Evolutionary conservation across 1,284 basidiomycete species (phyloP).

Genomic region (Rhodotorula sp.): DNA sequence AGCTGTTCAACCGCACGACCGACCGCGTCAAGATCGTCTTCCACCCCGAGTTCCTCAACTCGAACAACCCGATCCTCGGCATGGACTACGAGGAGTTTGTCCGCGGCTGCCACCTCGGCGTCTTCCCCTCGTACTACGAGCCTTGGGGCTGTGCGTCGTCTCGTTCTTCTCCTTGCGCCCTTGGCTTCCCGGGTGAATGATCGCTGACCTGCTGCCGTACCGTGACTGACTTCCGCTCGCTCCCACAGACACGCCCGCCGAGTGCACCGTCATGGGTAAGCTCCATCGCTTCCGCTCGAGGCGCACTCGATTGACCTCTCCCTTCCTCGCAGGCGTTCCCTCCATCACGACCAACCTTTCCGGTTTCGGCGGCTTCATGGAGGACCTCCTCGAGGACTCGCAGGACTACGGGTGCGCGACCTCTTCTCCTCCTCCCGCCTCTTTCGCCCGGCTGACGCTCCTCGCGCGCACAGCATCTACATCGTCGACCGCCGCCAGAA

Average conservation of each 20-base stretch:
- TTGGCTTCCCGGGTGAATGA: neutral
- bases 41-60: constrained; percentile 97
- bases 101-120: constrained; percentile 93
- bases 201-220: no score
- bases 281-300: no score
- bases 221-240: constrained; percentile 12
- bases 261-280: constrained; percentile 71
- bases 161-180: constrained; percentile 46
- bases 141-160: constrained; percentile 63
- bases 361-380: constrained; percentile 68
- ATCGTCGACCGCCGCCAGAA: constrained; percentile 90
- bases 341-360: constrained; percentile 96
- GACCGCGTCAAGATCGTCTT: constrained; percentile 97
- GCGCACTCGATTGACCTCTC: neutral
- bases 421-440: neutral
- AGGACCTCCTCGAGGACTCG: constrained; percentile 81
- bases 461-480: constrained; percentile 59
- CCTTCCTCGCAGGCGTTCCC: constrained; percentile 65
- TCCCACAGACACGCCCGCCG: constrained; percentile 58
- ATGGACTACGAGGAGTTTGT: constrained; percentile 99
- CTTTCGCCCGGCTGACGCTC: neutral
- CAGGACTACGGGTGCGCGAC: constrained; percentile 56
- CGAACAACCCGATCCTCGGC: constrained; percentile 94
- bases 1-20: constrained; percentile 78
- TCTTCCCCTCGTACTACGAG: constrained; percentile 93